Conservation (phyloP, 345 rosid species). For the Melaleuca alternifolia region DNA sequence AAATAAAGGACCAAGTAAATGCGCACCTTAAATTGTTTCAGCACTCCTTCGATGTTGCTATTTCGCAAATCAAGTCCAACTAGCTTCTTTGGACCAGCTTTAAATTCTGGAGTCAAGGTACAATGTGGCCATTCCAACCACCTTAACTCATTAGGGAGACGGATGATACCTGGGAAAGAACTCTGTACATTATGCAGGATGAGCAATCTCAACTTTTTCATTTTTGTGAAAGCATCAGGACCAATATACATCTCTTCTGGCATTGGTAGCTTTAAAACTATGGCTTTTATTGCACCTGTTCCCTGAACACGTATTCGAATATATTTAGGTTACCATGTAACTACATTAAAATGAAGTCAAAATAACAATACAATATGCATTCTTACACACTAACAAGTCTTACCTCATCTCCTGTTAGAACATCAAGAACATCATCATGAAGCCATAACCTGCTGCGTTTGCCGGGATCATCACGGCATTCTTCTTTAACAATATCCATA, state of each 20-base stretch:
- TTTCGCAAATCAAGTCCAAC: not conserved
- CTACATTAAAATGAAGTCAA: too few species aligned
- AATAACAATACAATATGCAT: not conserved
- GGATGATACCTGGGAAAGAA: not conserved
- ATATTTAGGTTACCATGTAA: not conserved
- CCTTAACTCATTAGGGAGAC: not conserved
- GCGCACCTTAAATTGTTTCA: not conserved
- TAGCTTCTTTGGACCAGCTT: not conserved
- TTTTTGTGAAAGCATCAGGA: not conserved
- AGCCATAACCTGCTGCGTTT: not conserved
- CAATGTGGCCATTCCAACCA: constrained; percentile 3
- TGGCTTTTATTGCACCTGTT: not conserved
- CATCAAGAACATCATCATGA: not conserved
- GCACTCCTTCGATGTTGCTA: not conserved
- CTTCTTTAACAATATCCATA: not conserved
- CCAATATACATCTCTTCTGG: not conserved
- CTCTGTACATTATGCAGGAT: not conserved
- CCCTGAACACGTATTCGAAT: not conserved
- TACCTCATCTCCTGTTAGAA: not conserved
- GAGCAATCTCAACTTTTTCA: not conserved
- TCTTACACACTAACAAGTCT: too few species aligned
- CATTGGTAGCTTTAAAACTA: not conserved
- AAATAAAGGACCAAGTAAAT: too few species aligned
- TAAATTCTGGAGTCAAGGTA: not conserved
- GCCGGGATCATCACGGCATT: not conserved